Conservation (phyloP, 345 rosid genomes). For the Salix arbutifolia region DNA sequence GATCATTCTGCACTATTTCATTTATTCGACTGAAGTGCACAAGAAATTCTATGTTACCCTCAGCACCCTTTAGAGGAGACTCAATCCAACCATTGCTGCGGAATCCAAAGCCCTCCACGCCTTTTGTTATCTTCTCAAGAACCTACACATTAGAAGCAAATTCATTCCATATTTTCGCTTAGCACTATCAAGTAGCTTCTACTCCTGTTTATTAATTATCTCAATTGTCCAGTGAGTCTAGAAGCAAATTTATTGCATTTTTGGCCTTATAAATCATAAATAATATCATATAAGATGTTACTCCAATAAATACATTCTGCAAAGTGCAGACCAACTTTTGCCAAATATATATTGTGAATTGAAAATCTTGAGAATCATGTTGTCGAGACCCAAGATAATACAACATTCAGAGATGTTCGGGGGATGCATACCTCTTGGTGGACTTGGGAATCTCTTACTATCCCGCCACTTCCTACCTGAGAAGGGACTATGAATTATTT, state of each 20-base stretch:
- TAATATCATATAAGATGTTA: not conserved
- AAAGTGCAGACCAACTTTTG: not conserved
- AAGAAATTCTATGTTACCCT: constrained; percentile 86
- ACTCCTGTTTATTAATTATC: not conserved
- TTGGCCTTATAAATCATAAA: no score
- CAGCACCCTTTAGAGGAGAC: constrained; percentile 90
- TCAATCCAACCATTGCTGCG: constrained; percentile 71
- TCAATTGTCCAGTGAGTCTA: not conserved
- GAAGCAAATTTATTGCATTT: not conserved
- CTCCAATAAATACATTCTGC: not conserved
- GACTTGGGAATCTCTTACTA: constrained; percentile 83
- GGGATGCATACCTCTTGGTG: constrained; percentile 67
- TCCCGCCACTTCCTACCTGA: constrained; percentile 95
- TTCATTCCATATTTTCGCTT: not conserved
- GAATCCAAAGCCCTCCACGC: constrained; percentile 72
- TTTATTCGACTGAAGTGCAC: constrained; percentile 51
- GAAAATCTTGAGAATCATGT: not conserved
- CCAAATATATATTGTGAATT: not conserved
- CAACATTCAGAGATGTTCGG: not conserved
- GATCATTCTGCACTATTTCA: constrained; percentile 22
- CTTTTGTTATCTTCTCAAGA: constrained; percentile 66
- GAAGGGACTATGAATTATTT: not conserved
- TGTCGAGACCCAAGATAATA: not conserved
- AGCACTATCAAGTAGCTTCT: not conserved
- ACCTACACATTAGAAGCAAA: constrained; percentile 40